Evolutionary conservation across 352 stramenopile genomes (phyloP).

Genomic region (Pythium dissotocum): DNA sequence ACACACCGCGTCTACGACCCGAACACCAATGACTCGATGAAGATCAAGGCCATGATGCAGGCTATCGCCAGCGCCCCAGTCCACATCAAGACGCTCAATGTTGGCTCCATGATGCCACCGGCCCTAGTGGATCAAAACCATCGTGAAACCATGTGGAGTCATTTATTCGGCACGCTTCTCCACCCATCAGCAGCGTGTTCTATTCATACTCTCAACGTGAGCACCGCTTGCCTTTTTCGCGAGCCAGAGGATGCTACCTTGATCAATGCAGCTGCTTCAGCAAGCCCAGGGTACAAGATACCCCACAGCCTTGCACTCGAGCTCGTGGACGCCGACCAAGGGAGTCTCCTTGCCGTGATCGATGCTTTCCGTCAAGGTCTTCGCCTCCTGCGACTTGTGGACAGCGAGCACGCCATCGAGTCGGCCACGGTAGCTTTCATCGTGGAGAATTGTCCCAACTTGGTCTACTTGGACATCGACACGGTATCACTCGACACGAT

Average conservation of each 20-base stretch:
- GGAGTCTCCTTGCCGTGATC: conserved; percentile 11
- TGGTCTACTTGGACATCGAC: conserved; percentile 15
- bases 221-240: not conserved
- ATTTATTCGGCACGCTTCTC: conserved; percentile 14
- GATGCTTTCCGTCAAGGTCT: conserved; percentile 7
- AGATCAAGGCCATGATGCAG: conserved; percentile 1
- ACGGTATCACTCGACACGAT: conserved; percentile 14
- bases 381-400: conserved; percentile 5
- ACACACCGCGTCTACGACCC: not conserved
- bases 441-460: conserved; percentile 8
- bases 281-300: conserved; percentile 4
- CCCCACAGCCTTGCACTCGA: conserved; percentile 12
- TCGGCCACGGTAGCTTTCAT: conserved; percentile 5
- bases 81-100: conserved; percentile 4
- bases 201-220: conserved; percentile 10
- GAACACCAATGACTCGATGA: not conserved
- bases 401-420: conserved; percentile 7
- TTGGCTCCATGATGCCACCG: conserved; percentile 11
- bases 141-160: not conserved
- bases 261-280: not conserved
- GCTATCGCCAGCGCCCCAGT: not conserved
- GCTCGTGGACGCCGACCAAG: conserved; percentile 4
- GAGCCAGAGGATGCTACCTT: not conserved
- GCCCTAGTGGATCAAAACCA: not conserved
- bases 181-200: not conserved